Evolutionary conservation across 345 rosid species (phyloP).

Genomic region (Geranium rotundifolium): DNA sequence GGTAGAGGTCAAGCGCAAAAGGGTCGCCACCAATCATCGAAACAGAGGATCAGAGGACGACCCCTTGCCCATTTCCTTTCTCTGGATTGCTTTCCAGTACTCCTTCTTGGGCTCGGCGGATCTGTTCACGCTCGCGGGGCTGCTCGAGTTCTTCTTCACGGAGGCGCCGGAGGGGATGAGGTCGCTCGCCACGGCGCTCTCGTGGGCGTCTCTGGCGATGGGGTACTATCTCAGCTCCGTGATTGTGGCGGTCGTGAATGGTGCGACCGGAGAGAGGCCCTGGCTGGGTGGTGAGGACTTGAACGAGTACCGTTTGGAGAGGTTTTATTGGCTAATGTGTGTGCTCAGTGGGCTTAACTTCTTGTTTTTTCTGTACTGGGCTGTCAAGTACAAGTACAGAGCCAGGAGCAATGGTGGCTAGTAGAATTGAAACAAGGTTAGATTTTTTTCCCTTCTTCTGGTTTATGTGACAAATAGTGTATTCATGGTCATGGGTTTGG

Average conservation of each 20-base stretch:
- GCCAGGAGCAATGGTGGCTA: background rate
- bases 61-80: conserved; percentile 16
- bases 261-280: conserved; percentile 13
- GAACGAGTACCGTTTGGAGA: conserved; percentile 19
- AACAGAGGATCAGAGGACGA: background rate
- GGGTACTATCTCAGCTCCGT: conserved; percentile 25
- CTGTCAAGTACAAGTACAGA: conserved; percentile 17
- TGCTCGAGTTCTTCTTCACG: conserved; percentile 25
- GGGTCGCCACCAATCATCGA: conserved; percentile 5
- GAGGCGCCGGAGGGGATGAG: conserved; percentile 24
- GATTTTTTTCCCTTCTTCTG: no score
- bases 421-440: no score
- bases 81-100: conserved; percentile 26
- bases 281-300: conserved; percentile 24
- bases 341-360: conserved; percentile 21
- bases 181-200: conserved; percentile 20
- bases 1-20: conserved; percentile 16
- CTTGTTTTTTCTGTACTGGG: conserved; percentile 18
- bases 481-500: no score
- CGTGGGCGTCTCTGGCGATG: conserved; percentile 18
- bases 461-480: no score
- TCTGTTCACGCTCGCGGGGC: conserved; percentile 21
- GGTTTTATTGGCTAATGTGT: conserved; percentile 29
- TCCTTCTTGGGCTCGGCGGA: conserved; percentile 19
- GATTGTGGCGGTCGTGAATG: conserved; percentile 20